Base-by-base conservation (phyloP, 2,329 filamentous ascomycete species). In the Neopestalotiopsis rosae region DNA sequence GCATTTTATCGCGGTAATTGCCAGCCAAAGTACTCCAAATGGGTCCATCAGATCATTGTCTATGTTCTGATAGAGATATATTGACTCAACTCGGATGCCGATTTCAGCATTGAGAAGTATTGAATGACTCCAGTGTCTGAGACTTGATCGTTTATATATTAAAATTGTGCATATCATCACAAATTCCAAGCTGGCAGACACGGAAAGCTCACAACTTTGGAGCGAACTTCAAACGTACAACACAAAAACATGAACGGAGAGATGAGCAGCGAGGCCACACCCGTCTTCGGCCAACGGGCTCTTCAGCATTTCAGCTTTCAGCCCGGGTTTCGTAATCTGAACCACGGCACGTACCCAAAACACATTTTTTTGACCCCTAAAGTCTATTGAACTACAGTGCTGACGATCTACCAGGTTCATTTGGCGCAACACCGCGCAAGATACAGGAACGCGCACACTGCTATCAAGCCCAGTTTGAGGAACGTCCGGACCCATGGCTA, bases 401-500 rank as follows among this genome's bases (percentile, higher is more conserved):
- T 20, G 32, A 28, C 24, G 24, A 28, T 12, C 24, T 28, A 40
- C 14, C 58, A 90, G 92, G 94, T 63, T 97, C 94, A 0, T 97
- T 93, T 77, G 95, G 95, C 42, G 90, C 91, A 1, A 90, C 91
- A 74, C 94, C 95, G 3, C 83, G 81, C 10, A 77, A 81, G 24
- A 85, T 98, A 69, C 87, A 86, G 17, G 80, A 86, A 14, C 85
- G 85, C 64, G 85, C 91, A 24, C 89, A 87, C 17, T 75, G 83
- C n/a, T 92, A 91, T 75, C 91, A 95, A 76, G 87, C 91, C 70
- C 81, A 84, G 4, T 82, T 85, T 45, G 94, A 97, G 82, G 82
- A 86, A 1, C 84, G 83, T 0, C 93, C 94, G 0, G 95, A 98
- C 80, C 79, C 82, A 6, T 97, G 94, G 82, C 90, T 95, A 76